A percentile compares a stretch with the other conserved stretches of the same genome.
Evolutionary conservation across 2,329 filamentous ascomycete species (phyloP).

Genomic region (Pyricularia grisea): DNA sequence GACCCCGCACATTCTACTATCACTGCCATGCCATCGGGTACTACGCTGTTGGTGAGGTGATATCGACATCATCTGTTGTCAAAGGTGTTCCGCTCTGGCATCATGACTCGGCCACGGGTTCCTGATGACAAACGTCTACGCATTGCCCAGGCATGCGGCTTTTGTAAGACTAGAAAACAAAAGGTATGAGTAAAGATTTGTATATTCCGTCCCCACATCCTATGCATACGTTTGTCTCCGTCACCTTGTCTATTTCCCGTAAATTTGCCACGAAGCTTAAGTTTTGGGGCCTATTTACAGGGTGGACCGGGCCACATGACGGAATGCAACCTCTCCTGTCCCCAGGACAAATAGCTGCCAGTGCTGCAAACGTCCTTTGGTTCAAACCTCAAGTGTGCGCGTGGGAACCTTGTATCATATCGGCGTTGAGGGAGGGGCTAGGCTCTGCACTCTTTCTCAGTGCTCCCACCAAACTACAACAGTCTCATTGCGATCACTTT

Average conservation of each 20-base stretch:
- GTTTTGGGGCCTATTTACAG: neutral
- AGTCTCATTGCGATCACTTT: neutral
- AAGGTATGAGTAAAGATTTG: conserved; percentile 30
- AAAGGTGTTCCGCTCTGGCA: neutral
- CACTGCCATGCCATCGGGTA: neutral
- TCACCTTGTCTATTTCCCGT: neutral
- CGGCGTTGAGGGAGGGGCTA: neutral
- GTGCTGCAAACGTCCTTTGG: neutral
- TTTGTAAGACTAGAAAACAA: conserved; percentile 57
- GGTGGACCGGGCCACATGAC: neutral
- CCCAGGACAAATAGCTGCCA: neutral
- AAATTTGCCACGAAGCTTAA: neutral
- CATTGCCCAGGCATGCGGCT: conserved; percentile 54
- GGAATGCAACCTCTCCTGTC: neutral
- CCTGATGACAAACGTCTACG: conserved; percentile 51
- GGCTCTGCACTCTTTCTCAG: neutral
- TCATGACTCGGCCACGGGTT: conserved; percentile 44
- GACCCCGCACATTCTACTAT: neutral
- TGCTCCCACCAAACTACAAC: neutral
- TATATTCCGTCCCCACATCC: neutral
- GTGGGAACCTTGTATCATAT: neutral
- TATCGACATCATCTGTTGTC: neutral
- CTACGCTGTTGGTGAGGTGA: neutral
- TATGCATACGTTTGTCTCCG: neutral
- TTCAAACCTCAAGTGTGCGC: neutral